Conservation (phyloP, 2,329 filamentous ascomycete genomes). For the Nannizzia gypsea region DNA sequence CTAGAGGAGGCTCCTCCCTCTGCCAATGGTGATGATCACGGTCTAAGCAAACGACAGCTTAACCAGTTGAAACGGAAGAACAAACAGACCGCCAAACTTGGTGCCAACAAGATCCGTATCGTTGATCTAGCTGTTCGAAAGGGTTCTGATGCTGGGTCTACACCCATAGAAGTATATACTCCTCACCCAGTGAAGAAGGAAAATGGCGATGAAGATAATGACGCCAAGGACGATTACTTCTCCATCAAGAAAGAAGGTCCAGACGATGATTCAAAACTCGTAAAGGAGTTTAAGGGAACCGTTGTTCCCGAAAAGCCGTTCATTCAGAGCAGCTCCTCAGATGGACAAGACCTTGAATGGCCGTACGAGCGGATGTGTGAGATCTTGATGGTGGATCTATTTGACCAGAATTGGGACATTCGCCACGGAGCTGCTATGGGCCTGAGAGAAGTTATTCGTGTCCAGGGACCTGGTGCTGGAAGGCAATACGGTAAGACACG, state of each 20-base stretch:
- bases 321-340: constrained; percentile 58
- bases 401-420: constrained; percentile 89
- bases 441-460: constrained; percentile 75
- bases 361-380: constrained; percentile 90
- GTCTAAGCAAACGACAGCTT: constrained; percentile 80
- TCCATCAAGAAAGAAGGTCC: constrained; percentile 67
- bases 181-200: constrained; percentile 51
- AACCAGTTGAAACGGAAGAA: constrained; percentile 91
- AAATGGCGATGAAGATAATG: constrained; percentile 47
- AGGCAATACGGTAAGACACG: constrained; percentile 58
- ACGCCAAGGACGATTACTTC: constrained; percentile 71
- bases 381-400: constrained; percentile 84
- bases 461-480: constrained; percentile 84
- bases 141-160: constrained; percentile 50
- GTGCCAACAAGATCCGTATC: constrained; percentile 78
- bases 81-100: constrained; percentile 78
- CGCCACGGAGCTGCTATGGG: constrained; percentile 94
- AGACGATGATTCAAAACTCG: constrained; percentile 83
- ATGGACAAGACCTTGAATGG: constrained; percentile 74
- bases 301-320: constrained; percentile 72
- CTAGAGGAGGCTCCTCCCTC: constrained; percentile 31
- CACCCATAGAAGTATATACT: constrained; percentile 30
- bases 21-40: constrained; percentile 50
- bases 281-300: constrained; percentile 89
- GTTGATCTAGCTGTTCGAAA: constrained; percentile 68